These are phyloP conservation scores for Tillandsia fasciculata DNA, from an alignment of 176 grass and related monocot genomes.

Conservation along the genomic window DNA sequence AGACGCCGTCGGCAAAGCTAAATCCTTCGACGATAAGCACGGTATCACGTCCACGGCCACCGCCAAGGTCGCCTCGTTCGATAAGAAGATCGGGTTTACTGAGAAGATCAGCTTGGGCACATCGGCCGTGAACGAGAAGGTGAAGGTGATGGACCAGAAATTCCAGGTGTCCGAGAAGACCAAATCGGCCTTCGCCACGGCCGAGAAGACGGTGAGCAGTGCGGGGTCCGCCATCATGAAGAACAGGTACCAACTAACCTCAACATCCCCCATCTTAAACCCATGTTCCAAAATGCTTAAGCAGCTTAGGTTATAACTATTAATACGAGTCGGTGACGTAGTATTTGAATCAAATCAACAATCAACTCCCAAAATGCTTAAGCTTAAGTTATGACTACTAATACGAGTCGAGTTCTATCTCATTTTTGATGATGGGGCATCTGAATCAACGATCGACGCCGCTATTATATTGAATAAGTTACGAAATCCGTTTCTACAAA, in stretches of 20 bases:
- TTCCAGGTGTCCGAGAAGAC: conserved; percentile 91
- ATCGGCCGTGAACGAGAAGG: conserved; percentile 59
- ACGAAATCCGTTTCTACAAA: too few relatives aligned
- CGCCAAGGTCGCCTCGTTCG: conserved; percentile 51
- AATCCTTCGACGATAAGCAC: conserved; percentile 62
- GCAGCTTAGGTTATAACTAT: too few relatives aligned
- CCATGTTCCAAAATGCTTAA: too few relatives aligned
- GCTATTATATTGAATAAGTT: too few relatives aligned
- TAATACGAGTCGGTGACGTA: too few relatives aligned
- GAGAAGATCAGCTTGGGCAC: conserved; percentile 55
- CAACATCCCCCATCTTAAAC: too few relatives aligned
- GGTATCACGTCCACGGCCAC: conserved; percentile 58
- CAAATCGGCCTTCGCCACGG: conserved; percentile 48
- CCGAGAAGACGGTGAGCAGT: conserved; percentile 65
- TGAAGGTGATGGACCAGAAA: conserved; percentile 84
- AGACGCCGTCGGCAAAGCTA: conserved; percentile 67
- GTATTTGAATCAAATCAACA: too few relatives aligned
- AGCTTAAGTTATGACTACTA: too few relatives aligned
- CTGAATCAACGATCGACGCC: too few relatives aligned
- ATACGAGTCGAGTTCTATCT: too few relatives aligned
- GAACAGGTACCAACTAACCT: conserved; percentile 32
- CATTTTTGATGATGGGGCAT: too few relatives aligned
- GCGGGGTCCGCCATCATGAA: conserved; percentile 62
- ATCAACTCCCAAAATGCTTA: too few relatives aligned
- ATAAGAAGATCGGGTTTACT: conserved; percentile 56